Percentiles rank a stretch among this genome's conserved stretches.
Conservation (phyloP, 164 flowering plant species). For the Cinnamomum chago region DNA sequence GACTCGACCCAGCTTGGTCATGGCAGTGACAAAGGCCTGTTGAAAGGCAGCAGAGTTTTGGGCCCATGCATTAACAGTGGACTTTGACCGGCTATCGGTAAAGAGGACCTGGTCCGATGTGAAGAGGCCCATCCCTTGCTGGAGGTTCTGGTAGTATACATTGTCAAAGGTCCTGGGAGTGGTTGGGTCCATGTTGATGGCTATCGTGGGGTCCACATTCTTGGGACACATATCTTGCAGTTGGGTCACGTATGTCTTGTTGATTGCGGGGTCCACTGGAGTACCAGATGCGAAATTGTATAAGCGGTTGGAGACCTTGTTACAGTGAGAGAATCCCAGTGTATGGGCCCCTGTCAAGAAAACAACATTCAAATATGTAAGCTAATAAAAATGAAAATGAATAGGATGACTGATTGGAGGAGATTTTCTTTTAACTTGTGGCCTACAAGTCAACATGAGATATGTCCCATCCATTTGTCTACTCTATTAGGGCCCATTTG, state of each 20-base stretch:
- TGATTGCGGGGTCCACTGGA: conserved; percentile 49
- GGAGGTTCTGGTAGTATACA: conserved; percentile 59
- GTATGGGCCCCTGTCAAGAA: conserved; percentile 55
- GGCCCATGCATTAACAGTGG: conserved; percentile 60
- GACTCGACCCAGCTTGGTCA: conserved; percentile 77
- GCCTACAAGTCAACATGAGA: too few relatives aligned
- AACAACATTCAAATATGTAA: not conserved
- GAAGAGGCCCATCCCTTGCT: conserved; percentile 63
- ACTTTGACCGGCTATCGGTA: conserved; percentile 50
- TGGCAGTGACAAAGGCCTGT: conserved; percentile 53
- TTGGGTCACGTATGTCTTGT: conserved; percentile 39
- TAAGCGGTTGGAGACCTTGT: conserved; percentile 44
- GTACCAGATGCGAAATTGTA: conserved; percentile 20
- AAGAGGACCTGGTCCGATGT: conserved; percentile 77
- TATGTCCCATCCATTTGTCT: too few relatives aligned
- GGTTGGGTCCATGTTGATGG: conserved; percentile 73
- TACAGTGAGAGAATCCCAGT: conserved; percentile 69
- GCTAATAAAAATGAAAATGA: not conserved
- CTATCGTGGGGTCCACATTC: conserved; percentile 70
- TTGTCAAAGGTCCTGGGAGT: conserved; percentile 73
- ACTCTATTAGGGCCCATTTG: too few relatives aligned
- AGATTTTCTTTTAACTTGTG: too few relatives aligned
- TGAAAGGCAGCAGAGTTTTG: conserved; percentile 34
- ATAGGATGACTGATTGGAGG: too few relatives aligned
- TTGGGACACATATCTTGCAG: conserved; percentile 55